A percentile compares a stretch with the other conserved stretches of the same genome.
Evolutionary conservation across 1,284 basidiomycete genomes (phyloP).

Genomic region (Apiotrichum porosum): DNA sequence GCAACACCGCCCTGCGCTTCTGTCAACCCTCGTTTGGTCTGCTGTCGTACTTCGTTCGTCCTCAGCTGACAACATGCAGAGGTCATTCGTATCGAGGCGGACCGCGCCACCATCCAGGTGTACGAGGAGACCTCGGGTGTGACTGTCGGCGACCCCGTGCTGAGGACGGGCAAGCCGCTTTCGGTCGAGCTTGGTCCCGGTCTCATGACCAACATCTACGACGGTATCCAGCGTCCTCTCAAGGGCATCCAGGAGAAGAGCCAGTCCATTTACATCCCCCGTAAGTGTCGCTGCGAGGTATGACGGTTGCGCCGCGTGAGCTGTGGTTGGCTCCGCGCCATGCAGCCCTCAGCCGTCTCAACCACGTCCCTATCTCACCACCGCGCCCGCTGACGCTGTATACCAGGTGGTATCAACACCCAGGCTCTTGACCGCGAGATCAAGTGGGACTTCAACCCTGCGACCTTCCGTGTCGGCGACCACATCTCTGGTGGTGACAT

Average conservation of each 20-base stretch:
- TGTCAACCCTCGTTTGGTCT: too few relatives aligned
- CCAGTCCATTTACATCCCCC: constrained; percentile 96
- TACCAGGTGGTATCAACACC: constrained; percentile 82
- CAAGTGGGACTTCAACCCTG: constrained; percentile 95
- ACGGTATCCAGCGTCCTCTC: constrained; percentile 88
- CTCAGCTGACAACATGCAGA: constrained; percentile 54
- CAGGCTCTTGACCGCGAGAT: constrained; percentile 83
- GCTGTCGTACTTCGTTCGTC: too few relatives aligned
- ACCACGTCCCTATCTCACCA: constrained; percentile 12
- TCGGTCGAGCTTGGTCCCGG: constrained; percentile 97
- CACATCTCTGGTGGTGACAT: constrained; percentile 96
- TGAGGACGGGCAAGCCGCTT: constrained; percentile 94
- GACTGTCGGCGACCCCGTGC: constrained; percentile 94
- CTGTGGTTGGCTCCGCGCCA: too few relatives aligned
- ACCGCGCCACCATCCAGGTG: constrained; percentile 99
- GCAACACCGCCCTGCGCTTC: too few relatives aligned
- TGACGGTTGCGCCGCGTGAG: neutral
- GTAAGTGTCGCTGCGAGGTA: constrained; percentile 33
- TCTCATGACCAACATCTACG: constrained; percentile 97
- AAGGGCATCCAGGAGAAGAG: constrained; percentile 94
- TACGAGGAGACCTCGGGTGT: constrained; percentile 99
- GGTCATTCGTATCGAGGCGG: constrained; percentile 94
- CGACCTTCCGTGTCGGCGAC: constrained; percentile 81
- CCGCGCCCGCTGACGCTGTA: too few relatives aligned
- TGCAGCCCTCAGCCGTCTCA: too few relatives aligned